Percentiles rank a stretch among this genome's conserved stretches.
These are phyloP conservation scores for Cystofilobasidium bisporidii DNA, from an alignment of 768 basidiomycete species.

Conservation along the genomic window DNA sequence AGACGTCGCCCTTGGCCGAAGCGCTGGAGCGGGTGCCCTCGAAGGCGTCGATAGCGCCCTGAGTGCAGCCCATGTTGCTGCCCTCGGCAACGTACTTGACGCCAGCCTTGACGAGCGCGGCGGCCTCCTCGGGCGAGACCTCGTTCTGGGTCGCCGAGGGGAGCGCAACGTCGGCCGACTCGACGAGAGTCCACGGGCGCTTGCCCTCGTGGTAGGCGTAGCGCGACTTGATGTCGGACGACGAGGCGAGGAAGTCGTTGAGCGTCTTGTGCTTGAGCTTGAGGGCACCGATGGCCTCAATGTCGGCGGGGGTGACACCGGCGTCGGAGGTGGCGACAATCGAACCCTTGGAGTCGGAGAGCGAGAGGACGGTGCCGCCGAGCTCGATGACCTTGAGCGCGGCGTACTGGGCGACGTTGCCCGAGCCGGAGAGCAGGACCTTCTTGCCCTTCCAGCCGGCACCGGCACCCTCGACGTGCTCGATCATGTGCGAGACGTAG, in stretches of 20 bases:
- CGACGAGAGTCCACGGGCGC: constrained; percentile 60
- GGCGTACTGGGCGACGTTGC: constrained; percentile 65
- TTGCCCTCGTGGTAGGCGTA: constrained; percentile 44
- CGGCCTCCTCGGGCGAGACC: constrained; percentile 56
- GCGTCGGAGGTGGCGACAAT: constrained; percentile 48
- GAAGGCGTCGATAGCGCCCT: constrained; percentile 63
- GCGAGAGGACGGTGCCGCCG: constrained; percentile 58
- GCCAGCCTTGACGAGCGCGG: constrained; percentile 60
- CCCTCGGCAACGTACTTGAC: constrained; percentile 64
- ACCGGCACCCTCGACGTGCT: constrained; percentile 31
- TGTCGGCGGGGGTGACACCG: constrained; percentile 53
- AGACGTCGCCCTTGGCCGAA: constrained; percentile 42
- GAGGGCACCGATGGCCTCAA: constrained; percentile 48
- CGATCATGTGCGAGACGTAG: constrained; percentile 60
- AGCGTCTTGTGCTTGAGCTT: constrained; percentile 45
- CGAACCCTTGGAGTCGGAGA: constrained; percentile 66
- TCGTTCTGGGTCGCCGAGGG: constrained; percentile 66
- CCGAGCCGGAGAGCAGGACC: constrained; percentile 49
- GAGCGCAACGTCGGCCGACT: constrained; percentile 57
- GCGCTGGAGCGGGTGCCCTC: constrained; percentile 51
- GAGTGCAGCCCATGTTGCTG: constrained; percentile 67
- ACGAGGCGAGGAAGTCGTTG: constrained; percentile 23
- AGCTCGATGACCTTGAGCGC: constrained; percentile 69
- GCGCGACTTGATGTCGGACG: constrained; percentile 38
- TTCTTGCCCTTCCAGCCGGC: constrained; percentile 47